A percentile compares a stretch with the other conserved stretches of the same genome.
Evolutionary conservation across 305 asterid genomes (phyloP).

Genomic region (Fraxinus albicans): DNA sequence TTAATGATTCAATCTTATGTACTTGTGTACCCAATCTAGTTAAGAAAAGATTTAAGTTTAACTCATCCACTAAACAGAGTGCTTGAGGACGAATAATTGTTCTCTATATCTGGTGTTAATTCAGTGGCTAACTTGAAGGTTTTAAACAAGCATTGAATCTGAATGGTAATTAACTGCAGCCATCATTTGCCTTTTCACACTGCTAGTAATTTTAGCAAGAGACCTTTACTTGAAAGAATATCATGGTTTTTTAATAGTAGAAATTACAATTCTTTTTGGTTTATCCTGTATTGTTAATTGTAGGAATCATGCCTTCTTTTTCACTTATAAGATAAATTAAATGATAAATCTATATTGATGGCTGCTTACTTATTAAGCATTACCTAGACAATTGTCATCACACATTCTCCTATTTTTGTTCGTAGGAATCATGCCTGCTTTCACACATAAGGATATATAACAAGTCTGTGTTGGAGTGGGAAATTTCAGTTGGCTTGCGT

Average conservation of each 20-base stretch:
- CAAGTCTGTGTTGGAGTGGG: slow-evolving; percentile 99
- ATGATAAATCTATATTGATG: neutral
- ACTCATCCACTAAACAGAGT: neutral
- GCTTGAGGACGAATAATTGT: neutral
- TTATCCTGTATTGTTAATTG: neutral
- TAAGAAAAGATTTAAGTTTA: neutral
- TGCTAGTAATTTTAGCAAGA: slow-evolving; percentile 14
- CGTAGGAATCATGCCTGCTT: slow-evolving; percentile 87
- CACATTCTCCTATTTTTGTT: slow-evolving; percentile 17
- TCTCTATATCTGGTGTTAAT: neutral
- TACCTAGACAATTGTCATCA: slow-evolving; percentile 20
- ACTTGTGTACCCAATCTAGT: neutral
- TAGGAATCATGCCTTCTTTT: neutral
- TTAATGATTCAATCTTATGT: neutral
- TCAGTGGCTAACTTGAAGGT: neutral
- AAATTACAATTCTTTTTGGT: neutral
- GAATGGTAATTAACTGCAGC: slow-evolving; percentile 16
- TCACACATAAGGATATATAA: slow-evolving; percentile 85
- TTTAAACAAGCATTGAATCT: neutral
- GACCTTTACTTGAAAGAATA: neutral
- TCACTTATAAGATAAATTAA: neutral
- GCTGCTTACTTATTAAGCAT: slow-evolving; percentile 4
- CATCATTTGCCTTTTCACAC: slow-evolving; percentile 4
- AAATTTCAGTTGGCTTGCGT: slow-evolving; percentile 90
- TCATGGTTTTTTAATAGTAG: neutral